Evolutionary conservation across 1,284 basidiomycete genomes (phyloP).

Genomic region (Cryptococcus amylolentus): DNA sequence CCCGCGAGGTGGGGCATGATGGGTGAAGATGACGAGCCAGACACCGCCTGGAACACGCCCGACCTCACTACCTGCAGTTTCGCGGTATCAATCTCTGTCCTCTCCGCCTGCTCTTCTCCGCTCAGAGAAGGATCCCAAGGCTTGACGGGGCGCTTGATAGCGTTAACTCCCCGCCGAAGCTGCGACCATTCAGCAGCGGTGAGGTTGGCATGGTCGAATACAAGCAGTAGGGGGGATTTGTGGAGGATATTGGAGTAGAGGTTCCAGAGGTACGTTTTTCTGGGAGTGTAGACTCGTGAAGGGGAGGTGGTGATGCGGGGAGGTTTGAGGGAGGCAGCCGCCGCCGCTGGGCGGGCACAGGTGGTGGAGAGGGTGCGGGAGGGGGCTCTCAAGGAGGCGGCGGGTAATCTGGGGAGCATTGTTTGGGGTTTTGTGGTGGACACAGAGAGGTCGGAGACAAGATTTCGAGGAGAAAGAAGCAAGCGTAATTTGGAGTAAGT

Average conservation of each 20-base stretch:
- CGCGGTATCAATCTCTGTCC: conserved; percentile 14
- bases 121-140: conserved; percentile 7
- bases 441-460: no score
- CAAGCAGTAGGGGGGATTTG: conserved; percentile 42
- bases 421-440: not conserved
- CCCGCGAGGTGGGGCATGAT: conserved; percentile 22
- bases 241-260: conserved; percentile 48
- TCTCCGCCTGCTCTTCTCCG: not conserved
- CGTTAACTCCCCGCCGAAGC: conserved; percentile 39
- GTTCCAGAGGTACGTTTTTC: conserved; percentile 49
- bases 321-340: conserved; percentile 4
- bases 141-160: conserved; percentile 28
- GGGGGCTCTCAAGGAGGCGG: not conserved
- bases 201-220: conserved; percentile 50
- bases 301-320: conserved; percentile 6
- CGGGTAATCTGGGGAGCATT: conserved; percentile 6
- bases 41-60: conserved; percentile 40
- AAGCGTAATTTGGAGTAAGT: no score
- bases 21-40: conserved; percentile 6
- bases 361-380: not conserved
- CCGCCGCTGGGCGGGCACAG: not conserved
- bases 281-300: conserved; percentile 35
- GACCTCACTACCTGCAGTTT: conserved; percentile 45
- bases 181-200: conserved; percentile 37
- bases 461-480: no score